These are phyloP conservation scores for Gymnopilus dilepis DNA, from an alignment of 768 basidiomycete species.

Conservation along the genomic window DNA sequence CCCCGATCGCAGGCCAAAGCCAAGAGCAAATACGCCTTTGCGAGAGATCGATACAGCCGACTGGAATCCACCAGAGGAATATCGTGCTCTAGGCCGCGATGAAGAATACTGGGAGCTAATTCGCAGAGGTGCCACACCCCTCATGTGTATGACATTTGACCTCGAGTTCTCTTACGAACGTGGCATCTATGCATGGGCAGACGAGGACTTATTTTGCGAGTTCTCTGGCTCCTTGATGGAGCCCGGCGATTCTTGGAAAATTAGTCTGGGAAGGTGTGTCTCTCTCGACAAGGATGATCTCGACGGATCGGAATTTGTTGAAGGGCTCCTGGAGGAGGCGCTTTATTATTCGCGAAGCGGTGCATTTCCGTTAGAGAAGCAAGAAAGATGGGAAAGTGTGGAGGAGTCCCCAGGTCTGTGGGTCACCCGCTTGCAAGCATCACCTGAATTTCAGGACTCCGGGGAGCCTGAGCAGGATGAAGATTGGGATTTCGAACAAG, in stretches of 20 bases:
- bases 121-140: conserved; percentile 37
- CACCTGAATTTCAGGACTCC: background rate
- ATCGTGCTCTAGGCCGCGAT: conserved; percentile 3
- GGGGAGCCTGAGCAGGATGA: background rate
- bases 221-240: conserved; percentile 40
- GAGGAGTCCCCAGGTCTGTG: conserved; percentile 36
- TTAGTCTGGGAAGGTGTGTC: conserved; percentile 42
- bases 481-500: background rate
- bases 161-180: conserved; percentile 32
- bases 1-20: conserved; percentile 29
- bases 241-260: conserved; percentile 42
- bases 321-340: conserved; percentile 38
- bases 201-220: conserved; percentile 34
- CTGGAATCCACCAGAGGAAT: conserved; percentile 10
- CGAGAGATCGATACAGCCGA: conserved; percentile 18
- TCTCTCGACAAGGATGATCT: conserved; percentile 39
- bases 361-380: background rate
- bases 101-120: conserved; percentile 36
- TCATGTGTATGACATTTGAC: conserved; percentile 44
- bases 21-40: conserved; percentile 39
- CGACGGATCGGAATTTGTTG: conserved; percentile 41
- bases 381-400: conserved; percentile 35
- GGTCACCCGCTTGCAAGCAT: conserved; percentile 30
- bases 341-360: conserved; percentile 27
- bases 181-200: conserved; percentile 40